Conservation (phyloP, 2,329 filamentous ascomycete genomes). For the Pyrenophora teres region DNA sequence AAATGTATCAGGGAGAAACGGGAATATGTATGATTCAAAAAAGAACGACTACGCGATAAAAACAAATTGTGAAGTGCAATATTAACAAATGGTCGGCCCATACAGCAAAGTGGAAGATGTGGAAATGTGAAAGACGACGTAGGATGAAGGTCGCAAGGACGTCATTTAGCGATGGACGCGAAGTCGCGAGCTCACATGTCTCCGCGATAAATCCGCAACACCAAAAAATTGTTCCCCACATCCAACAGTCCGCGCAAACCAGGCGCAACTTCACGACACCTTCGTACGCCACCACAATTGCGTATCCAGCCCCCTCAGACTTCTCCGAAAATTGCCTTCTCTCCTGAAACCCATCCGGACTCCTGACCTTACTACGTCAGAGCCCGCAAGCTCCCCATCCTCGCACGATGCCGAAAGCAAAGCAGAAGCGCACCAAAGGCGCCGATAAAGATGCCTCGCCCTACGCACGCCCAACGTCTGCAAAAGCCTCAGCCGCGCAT, state of each 20-base stretch:
- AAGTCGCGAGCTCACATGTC: slow-evolving; percentile 25
- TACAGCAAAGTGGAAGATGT: background rate
- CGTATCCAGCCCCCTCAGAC: background rate
- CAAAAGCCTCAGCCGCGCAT: slow-evolving; percentile 63
- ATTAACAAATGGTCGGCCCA: background rate
- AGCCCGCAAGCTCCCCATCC: background rate
- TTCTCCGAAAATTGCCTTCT: background rate
- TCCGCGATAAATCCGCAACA: slow-evolving; percentile 26
- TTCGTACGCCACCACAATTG: background rate
- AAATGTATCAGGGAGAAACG: slow-evolving; percentile 4
- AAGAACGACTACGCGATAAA: slow-evolving; percentile 5
- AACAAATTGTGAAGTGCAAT: too few species aligned
- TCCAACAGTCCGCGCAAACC: slow-evolving; percentile 15
- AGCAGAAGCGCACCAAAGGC: slow-evolving; percentile 43
- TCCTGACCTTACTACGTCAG: background rate
- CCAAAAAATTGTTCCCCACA: slow-evolving; percentile 29
- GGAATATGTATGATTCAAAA: background rate
- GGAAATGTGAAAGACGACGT: background rate
- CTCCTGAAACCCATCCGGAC: background rate
- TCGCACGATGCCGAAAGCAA: slow-evolving; percentile 53
- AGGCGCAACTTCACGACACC: background rate
- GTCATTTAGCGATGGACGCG: slow-evolving; percentile 7
- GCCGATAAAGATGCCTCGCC: slow-evolving; percentile 47
- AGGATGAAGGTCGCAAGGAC: slow-evolving; percentile 2
- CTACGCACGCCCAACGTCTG: slow-evolving; percentile 49